Conservation (phyloP, 805 yeast species). For the Wickerhamomyces silvicola region DNA sequence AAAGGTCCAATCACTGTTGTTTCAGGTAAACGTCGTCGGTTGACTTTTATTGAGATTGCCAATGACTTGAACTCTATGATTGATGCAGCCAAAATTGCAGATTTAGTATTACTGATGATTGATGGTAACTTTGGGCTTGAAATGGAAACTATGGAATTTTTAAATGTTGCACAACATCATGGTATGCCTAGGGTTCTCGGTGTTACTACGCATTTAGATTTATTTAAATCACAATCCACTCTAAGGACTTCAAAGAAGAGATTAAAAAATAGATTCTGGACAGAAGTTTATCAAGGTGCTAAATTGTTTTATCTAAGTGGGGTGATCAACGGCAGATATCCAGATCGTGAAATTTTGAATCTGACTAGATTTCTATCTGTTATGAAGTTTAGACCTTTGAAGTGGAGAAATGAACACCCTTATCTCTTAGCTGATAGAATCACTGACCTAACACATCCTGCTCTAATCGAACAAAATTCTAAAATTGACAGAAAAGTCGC, state of each 20-base stretch:
- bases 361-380: constrained; percentile 89
- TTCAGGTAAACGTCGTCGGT: constrained; percentile 86
- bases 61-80: constrained; percentile 94
- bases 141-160: constrained; percentile 99
- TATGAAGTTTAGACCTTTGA: constrained; percentile 97
- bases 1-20: constrained; percentile 97
- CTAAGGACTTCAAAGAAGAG: constrained; percentile 87
- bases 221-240: constrained; percentile 85
- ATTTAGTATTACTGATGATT: constrained; percentile 77
- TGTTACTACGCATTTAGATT: constrained; percentile 90
- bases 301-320: constrained; percentile 91
- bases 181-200: constrained; percentile 98
- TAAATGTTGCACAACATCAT: constrained; percentile 93
- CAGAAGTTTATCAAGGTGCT: constrained; percentile 98
- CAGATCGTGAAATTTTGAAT: constrained; percentile 92
- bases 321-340: constrained; percentile 94
- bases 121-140: constrained; percentile 98
- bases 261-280: constrained; percentile 94
- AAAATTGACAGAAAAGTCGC: constrained; percentile 88
- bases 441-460: constrained; percentile 92
- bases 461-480: constrained; percentile 65
- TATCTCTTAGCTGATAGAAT: constrained; percentile 86
- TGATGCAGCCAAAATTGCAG: constrained; percentile 94
- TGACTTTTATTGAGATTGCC: constrained; percentile 88
- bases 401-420: constrained; percentile 99